A percentile compares a stretch with the other conserved stretches of the same genome.
These are phyloP conservation scores for Graphium sp. DNA, from an alignment of 2,329 filamentous ascomycete genomes.

Conservation along the genomic window DNA sequence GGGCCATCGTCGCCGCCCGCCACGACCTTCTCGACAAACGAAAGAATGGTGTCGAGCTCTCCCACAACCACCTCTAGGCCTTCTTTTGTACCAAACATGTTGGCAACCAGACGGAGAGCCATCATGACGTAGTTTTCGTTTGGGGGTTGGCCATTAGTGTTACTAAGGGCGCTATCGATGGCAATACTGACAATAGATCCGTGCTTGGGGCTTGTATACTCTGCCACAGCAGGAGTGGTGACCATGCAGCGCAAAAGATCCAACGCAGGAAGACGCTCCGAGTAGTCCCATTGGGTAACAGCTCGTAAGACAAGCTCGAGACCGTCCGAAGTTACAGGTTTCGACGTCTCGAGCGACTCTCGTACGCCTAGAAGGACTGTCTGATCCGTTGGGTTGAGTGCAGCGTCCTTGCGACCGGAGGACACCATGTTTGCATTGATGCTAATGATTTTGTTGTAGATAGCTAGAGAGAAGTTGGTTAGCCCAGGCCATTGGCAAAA, in stretches of 20 bases:
- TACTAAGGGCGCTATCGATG: slow-evolving; percentile 18
- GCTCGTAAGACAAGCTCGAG: slow-evolving; percentile 54
- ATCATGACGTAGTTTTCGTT: slow-evolving; percentile 79
- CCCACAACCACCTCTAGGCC: slow-evolving; percentile 52
- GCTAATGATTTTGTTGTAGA: slow-evolving; percentile 60
- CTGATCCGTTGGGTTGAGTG: slow-evolving; percentile 58
- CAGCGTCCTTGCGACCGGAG: slow-evolving; percentile 54
- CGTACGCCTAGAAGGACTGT: slow-evolving; percentile 43
- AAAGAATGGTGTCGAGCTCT: slow-evolving; percentile 37
- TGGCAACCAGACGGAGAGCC: slow-evolving; percentile 62
- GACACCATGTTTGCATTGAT: slow-evolving; percentile 59
- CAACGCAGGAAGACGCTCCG: slow-evolving; percentile 66
- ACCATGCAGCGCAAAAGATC: slow-evolving; percentile 78
- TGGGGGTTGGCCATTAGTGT: slow-evolving; percentile 34
- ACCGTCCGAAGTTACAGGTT: slow-evolving; percentile 29
- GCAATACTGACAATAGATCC: slow-evolving; percentile 43
- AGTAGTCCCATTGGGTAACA: slow-evolving; percentile 62
- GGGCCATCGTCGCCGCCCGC: slow-evolving; percentile 27
- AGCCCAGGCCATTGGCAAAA: too few species aligned
- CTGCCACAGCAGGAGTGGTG: slow-evolving; percentile 48
- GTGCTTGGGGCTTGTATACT: slow-evolving; percentile 31
- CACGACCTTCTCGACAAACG: slow-evolving; percentile 45
- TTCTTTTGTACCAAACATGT: slow-evolving; percentile 61
- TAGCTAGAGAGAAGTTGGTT: slow-evolving; percentile 26
- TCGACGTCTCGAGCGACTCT: slow-evolving; percentile 42